phyloP scores from a whole-genome alignment of 192 early-diverging fungal genomes.

The Umbelopsis sp. region DNA sequence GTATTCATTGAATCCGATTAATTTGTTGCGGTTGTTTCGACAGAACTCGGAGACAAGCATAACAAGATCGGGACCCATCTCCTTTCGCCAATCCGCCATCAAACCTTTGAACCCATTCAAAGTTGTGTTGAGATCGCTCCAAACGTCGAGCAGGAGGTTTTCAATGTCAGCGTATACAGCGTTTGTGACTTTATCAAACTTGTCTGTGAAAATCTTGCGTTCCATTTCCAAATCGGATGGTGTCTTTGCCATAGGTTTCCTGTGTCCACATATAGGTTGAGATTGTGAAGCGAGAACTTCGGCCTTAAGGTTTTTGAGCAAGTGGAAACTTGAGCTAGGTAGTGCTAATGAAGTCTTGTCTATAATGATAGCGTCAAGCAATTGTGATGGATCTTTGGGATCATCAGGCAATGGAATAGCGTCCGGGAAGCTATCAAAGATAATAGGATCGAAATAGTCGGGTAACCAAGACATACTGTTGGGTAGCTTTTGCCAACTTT shows the following conservation, averaged over 20 bases:
- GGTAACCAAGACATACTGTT: constrained; percentile 45
- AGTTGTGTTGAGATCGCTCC: constrained; percentile 54
- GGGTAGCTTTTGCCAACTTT: constrained; percentile 47
- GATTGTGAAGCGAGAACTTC: constrained; percentile 68
- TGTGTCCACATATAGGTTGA: constrained; percentile 72
- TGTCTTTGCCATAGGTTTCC: constrained; percentile 59
- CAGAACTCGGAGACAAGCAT: constrained; percentile 26
- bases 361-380: constrained; percentile 69
- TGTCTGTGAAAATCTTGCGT: constrained; percentile 67
- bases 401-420: constrained; percentile 50
- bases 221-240: constrained; percentile 74
- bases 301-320: constrained; percentile 68
- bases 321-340: constrained; percentile 60
- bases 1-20: constrained; percentile 50
- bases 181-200: constrained; percentile 53
- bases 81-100: constrained; percentile 15
- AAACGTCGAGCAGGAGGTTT: constrained; percentile 63
- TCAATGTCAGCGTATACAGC: constrained; percentile 59
- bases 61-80: constrained; percentile 33
- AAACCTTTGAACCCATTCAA: constrained; percentile 20
- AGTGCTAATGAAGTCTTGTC: constrained; percentile 66
- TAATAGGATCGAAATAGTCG: constrained; percentile 49
- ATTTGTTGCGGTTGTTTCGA: constrained; percentile 22
- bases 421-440: constrained; percentile 50
- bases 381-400: constrained; percentile 60